Conservation (phyloP, 2,329 filamentous ascomycete species). For the Nemania bipapillata region DNA sequence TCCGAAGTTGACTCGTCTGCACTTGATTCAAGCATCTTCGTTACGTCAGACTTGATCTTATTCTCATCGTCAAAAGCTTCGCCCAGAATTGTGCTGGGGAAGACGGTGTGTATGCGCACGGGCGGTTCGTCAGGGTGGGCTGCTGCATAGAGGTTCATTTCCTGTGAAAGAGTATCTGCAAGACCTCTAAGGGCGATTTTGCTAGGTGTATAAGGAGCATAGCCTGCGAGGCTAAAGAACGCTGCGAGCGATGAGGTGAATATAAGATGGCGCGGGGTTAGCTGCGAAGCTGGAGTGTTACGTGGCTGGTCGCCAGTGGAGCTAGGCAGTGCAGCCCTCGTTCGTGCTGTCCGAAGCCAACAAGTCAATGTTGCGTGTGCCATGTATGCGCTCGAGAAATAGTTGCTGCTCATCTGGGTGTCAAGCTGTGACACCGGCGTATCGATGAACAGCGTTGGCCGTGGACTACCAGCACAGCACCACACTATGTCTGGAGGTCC, state of each 20-base stretch:
- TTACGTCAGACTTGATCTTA: not conserved
- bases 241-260: conserved; percentile 72
- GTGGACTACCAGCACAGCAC: conserved; percentile 73
- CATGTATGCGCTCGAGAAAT: conserved; percentile 55
- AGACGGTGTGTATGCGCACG: conserved; percentile 61
- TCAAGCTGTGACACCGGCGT: conserved; percentile 51
- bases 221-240: conserved; percentile 72
- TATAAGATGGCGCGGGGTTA: conserved; percentile 67
- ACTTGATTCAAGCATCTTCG: not conserved
- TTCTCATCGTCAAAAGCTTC: not conserved
- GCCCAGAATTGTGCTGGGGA: not conserved
- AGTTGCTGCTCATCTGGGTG: conserved; percentile 55
- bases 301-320: not conserved
- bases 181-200: conserved; percentile 75
- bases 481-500: conserved; percentile 72
- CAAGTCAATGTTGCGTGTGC: conserved; percentile 51
- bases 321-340: not conserved
- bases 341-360: conserved; percentile 45
- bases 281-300: not conserved
- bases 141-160: conserved; percentile 57
- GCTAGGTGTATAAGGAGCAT: conserved; percentile 71
- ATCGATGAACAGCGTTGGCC: conserved; percentile 54
- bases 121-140: conserved; percentile 53
- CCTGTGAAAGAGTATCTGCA: conserved; percentile 72
- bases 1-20: not conserved